Base-by-base conservation (phyloP, 176 grass and related monocot genomes). In the Carex myosuroides region DNA sequence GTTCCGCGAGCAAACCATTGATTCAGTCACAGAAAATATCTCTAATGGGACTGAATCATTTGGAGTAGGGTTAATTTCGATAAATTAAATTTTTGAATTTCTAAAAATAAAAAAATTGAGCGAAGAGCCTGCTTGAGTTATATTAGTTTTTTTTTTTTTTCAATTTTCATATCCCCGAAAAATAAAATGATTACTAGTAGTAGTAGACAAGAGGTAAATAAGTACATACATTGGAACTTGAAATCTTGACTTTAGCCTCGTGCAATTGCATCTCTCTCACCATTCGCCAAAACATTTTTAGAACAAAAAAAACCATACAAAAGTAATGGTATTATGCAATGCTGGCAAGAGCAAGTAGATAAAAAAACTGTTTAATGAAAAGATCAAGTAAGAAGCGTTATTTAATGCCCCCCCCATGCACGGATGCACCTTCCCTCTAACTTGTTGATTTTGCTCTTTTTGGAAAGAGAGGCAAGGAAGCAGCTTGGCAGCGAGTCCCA, bases 241-340 rank as follows among this genome's bases (percentile, higher is more conserved):
- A 85, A 78, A 20, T 29, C 54, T 85, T 79, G 84, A 85, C 83
- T 63, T 64, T 85, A 37, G 26, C 67, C 68, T 85, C 57, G 16
- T 29, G 29, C 58, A 39, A 0, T 0, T 35, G 29, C 33, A 39
- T 61, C 54, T 59, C 30, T 81, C 52, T 21, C 12, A 8, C 54
- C 9, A 71, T 46, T 46, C 44, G 42, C 22, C 56, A n/a, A 59
- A n/a, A 59, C 56, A 59, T 59, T 11, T 58, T 17, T 59, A 59
- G 56, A 46, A 46, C 7, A 18, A 59, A 58, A 58, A 16, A 17
- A 13, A 57, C 17, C 33, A 35, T 35, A 57, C 16, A 57, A 57
- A 59, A 59, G 18, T 5, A 59, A 20, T 8, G 33, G 39, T 72
- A 35, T 37, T 72, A 33, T 44, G 26, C 26, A 26, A 26, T 26